Percentiles rank a stretch among this genome's conserved stretches.
phyloP scores from a whole-genome alignment of 129 eudicot genomes.

The Flaveria linearis region DNA sequence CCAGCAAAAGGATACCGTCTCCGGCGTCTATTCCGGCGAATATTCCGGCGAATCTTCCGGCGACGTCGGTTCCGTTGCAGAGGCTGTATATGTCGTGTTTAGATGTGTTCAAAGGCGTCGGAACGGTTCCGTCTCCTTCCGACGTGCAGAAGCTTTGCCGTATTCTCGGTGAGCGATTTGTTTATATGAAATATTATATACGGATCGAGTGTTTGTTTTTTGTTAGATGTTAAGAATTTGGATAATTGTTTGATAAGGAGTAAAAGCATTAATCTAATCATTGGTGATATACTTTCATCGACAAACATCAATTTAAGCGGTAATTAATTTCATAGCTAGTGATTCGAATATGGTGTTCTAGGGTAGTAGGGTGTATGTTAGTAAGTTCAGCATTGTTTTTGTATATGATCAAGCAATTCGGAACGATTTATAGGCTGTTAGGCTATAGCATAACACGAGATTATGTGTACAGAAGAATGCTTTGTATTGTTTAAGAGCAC shows the following conservation, averaged over 20 bases:
- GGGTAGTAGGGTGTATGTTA: too few relatives aligned
- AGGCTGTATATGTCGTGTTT: slow-evolving; percentile 47
- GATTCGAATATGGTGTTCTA: background rate
- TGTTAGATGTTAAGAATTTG: background rate
- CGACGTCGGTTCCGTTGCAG: slow-evolving; percentile 47
- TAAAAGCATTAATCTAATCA: background rate
- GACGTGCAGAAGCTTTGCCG: background rate
- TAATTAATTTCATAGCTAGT: background rate
- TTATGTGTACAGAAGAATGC: too few relatives aligned
- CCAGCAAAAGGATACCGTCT: slow-evolving; percentile 18
- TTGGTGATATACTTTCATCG: background rate
- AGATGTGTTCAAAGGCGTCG: slow-evolving; percentile 60
- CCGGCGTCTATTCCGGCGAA: slow-evolving; percentile 20
- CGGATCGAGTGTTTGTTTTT: background rate
- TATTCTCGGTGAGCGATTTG: too few relatives aligned
- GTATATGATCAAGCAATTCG: too few relatives aligned
- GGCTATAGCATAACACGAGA: too few relatives aligned
- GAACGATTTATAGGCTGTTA: too few relatives aligned
- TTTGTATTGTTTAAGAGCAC: too few relatives aligned
- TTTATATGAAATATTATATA: too few relatives aligned
- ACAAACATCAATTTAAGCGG: background rate
- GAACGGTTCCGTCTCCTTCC: slow-evolving; percentile 56
- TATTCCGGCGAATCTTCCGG: background rate
- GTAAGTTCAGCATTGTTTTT: too few relatives aligned
- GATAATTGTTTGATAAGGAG: slow-evolving; percentile 9